Base-by-base conservation (phyloP, 2,329 filamentous ascomycete species). In the Talaromyces sp. region DNA sequence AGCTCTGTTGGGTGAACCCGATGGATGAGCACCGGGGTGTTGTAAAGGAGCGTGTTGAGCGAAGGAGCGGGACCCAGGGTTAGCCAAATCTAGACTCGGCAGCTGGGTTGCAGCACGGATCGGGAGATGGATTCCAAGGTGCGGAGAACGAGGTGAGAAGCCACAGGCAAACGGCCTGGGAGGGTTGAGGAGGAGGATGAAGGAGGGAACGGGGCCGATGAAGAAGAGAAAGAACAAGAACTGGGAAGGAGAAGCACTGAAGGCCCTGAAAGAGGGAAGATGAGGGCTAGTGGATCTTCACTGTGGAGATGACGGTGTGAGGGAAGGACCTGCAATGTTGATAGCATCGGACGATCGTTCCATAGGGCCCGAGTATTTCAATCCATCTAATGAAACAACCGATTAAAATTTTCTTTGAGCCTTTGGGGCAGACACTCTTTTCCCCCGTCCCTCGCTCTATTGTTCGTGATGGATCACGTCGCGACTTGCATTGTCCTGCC, bases 261-360 rank as follows among this genome's bases (percentile, higher is more conserved):
- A 61, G 56, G 60, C 58, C 57, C 55, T 55, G 60, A 61, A 59
- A 60, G 62, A 64, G 57, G 64, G 56, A 61, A 57, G 61, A 62
- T 64, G 63, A 66, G 59, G 56, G 59, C 60, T 56, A 61, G 62
- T 64, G 65, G 65, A 65, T 62, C 62, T 55, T 54, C 57, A 55
- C 56, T 49, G 65, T 68, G 65, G 64, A 67, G 64, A 68, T 67
- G 57, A 58, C 55, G 55, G 55, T 56, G 55, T 47, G 50, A 60
- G 49, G 47, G 52, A n/a, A 56, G 55, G 56, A 54, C 32, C 37
- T 24, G n/a, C 33, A 16, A 27, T 49, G 16, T 45, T 41, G 32
- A 47, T 40, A 32, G 29, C 22, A 11, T 46, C 33, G 43, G 30
- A 24, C 35, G 36, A 41, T 19, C 17, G 27, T 36, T 19, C 45